Evolutionary conservation across 768 basidiomycete species (phyloP), one percentile per base, ranked within the genome.

Genomic region (Lactarius pseudohatsudake): DNA sequence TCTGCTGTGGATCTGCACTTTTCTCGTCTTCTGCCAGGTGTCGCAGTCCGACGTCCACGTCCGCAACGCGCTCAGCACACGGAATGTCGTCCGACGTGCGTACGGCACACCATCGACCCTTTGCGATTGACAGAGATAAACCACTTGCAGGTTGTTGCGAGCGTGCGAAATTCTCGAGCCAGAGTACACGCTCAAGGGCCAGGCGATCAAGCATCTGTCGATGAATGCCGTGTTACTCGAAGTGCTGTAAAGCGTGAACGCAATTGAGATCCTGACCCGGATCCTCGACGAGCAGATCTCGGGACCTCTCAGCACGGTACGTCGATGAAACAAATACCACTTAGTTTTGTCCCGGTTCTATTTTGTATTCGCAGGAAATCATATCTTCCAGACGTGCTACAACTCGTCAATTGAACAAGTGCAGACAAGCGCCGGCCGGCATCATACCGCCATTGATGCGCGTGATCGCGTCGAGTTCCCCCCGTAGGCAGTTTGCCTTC

Each of bases 321-420:
- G 88, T 80, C 7, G 22, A 43, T 32, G 11, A 58, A 15, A 28
- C 15, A n/a, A 30, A 30, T 30, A 4, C 30, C 28, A 7, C 47
- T 32, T 32, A 26, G 50, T 30, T 47, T 3, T 4, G 22, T 32
- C 57, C 57, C 34, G 30, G 41, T 20, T n/a, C 60, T 60, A 56
- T 57, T 56, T 38, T 38, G 13, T 38, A 47, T 11, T 28, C 36
- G 8, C 73, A 98, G 94, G 96, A 59, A 98, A 98, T 70, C 94
- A 98, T 72, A 87, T 97, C 66, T 95, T 98, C 83, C 96, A 97
- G 77, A 94, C 95, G 2, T 94, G 95, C 73, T 98, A 93, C 81
- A 96, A 96, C 70, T 88, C 98, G 20, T 98, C 87, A 95, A 7
- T 80, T 98, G 66, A 96, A 95, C 78, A 97, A 97, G 77, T 85